Percentiles rank a stretch among this genome's conserved stretches.
Conservation (phyloP, 2,329 filamentous ascomycete genomes). For the Nemania diffusa region DNA sequence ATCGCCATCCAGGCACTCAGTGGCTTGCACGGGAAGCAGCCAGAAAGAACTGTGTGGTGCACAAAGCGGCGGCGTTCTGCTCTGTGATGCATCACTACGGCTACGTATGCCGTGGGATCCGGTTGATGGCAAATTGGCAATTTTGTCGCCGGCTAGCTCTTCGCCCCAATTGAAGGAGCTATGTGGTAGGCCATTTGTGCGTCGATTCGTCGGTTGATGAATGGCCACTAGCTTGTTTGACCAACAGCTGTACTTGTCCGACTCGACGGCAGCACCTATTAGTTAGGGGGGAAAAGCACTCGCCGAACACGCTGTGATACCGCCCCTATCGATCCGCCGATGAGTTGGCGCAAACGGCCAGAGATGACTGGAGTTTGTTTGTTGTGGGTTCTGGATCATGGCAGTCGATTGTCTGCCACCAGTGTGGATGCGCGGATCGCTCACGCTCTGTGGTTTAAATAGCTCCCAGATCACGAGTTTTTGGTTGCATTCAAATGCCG, state of each 20-base stretch:
- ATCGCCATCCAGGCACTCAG: too few relatives aligned
- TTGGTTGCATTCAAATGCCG: constrained; percentile 19
- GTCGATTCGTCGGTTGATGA: background rate
- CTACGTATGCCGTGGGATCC: constrained; percentile 12
- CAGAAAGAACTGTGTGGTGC: background rate
- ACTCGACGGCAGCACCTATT: constrained; percentile 6
- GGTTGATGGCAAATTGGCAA: background rate
- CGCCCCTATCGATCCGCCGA: background rate
- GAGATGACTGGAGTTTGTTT: background rate
- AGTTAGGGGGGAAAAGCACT: background rate
- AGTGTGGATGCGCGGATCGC: background rate
- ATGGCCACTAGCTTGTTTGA: background rate
- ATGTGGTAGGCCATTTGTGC: background rate
- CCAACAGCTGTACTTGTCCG: constrained; percentile 7
- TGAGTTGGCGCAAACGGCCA: background rate
- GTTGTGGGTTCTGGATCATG: background rate
- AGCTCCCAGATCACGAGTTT: constrained; percentile 17
- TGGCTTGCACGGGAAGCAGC: constrained; percentile 1
- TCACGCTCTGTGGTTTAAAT: background rate
- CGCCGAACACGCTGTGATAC: constrained; percentile 10
- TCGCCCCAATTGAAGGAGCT: background rate
- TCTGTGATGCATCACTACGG: constrained; percentile 2
- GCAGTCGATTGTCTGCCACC: background rate
- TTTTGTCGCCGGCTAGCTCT: background rate
- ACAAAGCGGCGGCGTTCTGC: constrained; percentile 2